A percentile compares a stretch with the other conserved stretches of the same genome.
These are phyloP conservation scores for Gryganskiella cystojenkinii DNA, from an alignment of 192 early-diverging fungal species.

Conservation along the genomic window DNA sequence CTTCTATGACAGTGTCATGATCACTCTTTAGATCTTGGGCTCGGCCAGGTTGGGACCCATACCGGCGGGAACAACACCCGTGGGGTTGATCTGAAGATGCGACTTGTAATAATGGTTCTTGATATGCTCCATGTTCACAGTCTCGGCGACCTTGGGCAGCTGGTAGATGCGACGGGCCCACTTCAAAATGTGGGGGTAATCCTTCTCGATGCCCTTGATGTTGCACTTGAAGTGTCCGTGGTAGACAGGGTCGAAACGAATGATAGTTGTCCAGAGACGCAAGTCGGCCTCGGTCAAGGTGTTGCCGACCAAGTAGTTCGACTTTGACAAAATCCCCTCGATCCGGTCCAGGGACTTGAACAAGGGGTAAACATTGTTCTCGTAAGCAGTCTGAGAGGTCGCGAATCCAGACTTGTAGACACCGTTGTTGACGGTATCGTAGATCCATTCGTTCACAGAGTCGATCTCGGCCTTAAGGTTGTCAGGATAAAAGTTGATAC, in stretches of 20 bases:
- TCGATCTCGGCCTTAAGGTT: slow-evolving; percentile 83
- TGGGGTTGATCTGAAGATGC: slow-evolving; percentile 95
- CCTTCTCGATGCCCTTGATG: slow-evolving; percentile 82
- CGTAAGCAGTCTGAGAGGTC: slow-evolving; percentile 86
- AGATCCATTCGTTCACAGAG: slow-evolving; percentile 89
- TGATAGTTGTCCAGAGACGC: slow-evolving; percentile 92
- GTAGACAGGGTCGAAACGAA: slow-evolving; percentile 96
- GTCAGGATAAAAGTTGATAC: slow-evolving; percentile 85
- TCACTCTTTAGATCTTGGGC: slow-evolving; percentile 22
- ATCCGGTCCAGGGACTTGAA: slow-evolving; percentile 85
- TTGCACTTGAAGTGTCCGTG: slow-evolving; percentile 97
- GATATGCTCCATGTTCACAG: slow-evolving; percentile 96
- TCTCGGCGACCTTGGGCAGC: slow-evolving; percentile 78
- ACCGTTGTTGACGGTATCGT: slow-evolving; percentile 95
- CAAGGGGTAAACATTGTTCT: slow-evolving; percentile 74
- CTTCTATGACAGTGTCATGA: too few relatives aligned
- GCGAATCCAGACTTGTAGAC: slow-evolving; percentile 97
- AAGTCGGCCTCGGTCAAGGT: slow-evolving; percentile 95
- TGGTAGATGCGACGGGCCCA: slow-evolving; percentile 90
- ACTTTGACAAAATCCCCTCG: slow-evolving; percentile 80
- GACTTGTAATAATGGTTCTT: slow-evolving; percentile 94
- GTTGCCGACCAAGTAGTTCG: slow-evolving; percentile 82
- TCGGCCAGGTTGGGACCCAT: slow-evolving; percentile 67
- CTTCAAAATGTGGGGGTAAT: slow-evolving; percentile 88
- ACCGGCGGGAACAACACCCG: slow-evolving; percentile 79